Percentiles rank a stretch among this genome's conserved stretches.
These are phyloP conservation scores for Nannochloropsis salina DNA, from an alignment of 108 stramenopile genomes.

Conservation along the genomic window DNA sequence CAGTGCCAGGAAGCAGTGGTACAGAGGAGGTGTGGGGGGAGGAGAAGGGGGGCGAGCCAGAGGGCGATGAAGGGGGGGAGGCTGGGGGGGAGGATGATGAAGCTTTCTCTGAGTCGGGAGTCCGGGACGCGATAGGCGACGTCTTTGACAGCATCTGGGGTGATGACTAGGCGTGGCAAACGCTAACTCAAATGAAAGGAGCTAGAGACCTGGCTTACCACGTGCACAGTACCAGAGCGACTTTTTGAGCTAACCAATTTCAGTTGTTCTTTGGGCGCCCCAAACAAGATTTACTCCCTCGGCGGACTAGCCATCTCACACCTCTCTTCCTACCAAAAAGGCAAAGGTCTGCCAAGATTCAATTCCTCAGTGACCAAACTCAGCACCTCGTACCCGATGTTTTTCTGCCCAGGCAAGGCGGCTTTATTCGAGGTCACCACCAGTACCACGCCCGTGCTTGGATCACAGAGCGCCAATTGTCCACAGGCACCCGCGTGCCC, in stretches of 20 bases:
- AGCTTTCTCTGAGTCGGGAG: not conserved
- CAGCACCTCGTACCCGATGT: conserved; percentile 14
- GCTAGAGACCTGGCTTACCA: too few species aligned
- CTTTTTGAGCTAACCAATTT: too few species aligned
- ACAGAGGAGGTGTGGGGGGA: not conserved
- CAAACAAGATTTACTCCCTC: too few species aligned
- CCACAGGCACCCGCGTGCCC: not conserved
- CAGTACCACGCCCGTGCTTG: conserved; percentile 5
- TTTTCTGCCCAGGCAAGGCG: conserved; percentile 10
- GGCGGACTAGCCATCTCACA: not conserved
- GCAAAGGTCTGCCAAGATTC: not conserved
- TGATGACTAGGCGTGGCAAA: not conserved
- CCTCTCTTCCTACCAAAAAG: not conserved
- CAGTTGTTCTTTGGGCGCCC: too few species aligned
- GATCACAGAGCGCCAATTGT: not conserved
- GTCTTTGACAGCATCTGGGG: not conserved
- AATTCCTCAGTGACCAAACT: conserved; percentile 1
- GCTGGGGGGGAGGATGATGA: conserved; percentile 25
- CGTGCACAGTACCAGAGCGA: too few species aligned
- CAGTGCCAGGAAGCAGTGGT: not conserved
- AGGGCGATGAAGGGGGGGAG: not conserved
- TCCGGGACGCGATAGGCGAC: not conserved
- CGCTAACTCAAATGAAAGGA: too few species aligned
- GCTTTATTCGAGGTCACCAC: not conserved
- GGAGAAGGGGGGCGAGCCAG: not conserved